phyloP scores from a whole-genome alignment of 2,329 filamentous ascomycete genomes.

The Pseudocercospora fijiensis region DNA sequence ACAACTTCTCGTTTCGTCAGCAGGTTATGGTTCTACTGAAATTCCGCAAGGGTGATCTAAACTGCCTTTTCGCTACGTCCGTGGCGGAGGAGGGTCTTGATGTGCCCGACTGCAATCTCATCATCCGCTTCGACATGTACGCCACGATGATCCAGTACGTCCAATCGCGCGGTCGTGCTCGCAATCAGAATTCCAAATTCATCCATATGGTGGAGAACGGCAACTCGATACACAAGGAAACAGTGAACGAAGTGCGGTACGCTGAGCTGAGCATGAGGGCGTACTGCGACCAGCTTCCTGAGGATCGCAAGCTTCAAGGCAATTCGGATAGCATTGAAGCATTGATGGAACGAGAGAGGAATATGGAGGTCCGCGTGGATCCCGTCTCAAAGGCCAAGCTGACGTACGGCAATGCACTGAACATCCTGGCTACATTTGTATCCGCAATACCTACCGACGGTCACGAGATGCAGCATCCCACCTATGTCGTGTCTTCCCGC shows the following conservation, averaged over 20 bases:
- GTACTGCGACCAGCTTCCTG: slow-evolving; percentile 73
- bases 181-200: slow-evolving; percentile 74
- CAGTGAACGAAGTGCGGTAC: slow-evolving; percentile 59
- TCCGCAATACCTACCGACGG: slow-evolving; percentile 62
- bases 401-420: slow-evolving; percentile 72
- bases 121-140: slow-evolving; percentile 80
- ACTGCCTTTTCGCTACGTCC: slow-evolving; percentile 63
- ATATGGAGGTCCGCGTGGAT: slow-evolving; percentile 57
- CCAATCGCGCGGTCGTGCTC: slow-evolving; percentile 84
- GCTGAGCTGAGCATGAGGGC: slow-evolving; percentile 63
- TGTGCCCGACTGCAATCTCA: slow-evolving; percentile 65
- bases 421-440: slow-evolving; percentile 70
- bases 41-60: slow-evolving; percentile 59
- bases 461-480: slow-evolving; percentile 50
- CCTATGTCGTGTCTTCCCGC: slow-evolving; percentile 61
- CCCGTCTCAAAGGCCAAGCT: slow-evolving; percentile 70
- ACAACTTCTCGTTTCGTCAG: slow-evolving; percentile 66
- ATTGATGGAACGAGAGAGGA: slow-evolving; percentile 54
- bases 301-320: slow-evolving; percentile 67
- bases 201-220: slow-evolving; percentile 76
- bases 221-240: slow-evolving; percentile 61
- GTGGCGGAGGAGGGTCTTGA: slow-evolving; percentile 67
- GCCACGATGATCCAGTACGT: slow-evolving; percentile 91
- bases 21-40: slow-evolving; percentile 72
- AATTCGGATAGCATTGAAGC: slow-evolving; percentile 56